Percentiles rank a stretch among this genome's conserved stretches.
Evolutionary conservation across 139 green algal species (phyloP).

Genomic region (Chlamydomonas sphaeroides): DNA sequence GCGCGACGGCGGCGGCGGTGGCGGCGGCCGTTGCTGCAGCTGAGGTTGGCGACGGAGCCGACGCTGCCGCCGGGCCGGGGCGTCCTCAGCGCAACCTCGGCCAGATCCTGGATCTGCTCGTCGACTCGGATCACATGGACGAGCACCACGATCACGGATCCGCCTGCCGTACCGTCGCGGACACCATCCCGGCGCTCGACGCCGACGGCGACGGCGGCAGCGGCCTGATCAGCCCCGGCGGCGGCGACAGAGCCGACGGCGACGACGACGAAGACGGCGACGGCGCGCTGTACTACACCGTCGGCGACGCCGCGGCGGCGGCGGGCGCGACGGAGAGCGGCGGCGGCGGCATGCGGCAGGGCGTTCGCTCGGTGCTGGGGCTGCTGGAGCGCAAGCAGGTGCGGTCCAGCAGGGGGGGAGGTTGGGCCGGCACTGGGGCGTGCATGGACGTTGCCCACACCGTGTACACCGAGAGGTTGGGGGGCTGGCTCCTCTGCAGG

Average conservation of each 20-base stretch:
- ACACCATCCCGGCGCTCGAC: constrained; percentile 11
- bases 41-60: too few relatives aligned
- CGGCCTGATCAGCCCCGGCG: not conserved
- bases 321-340: not conserved
- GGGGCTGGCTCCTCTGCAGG: too few relatives aligned
- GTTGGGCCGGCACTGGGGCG: too few relatives aligned
- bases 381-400: not conserved
- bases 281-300: constrained; percentile 9
- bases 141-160: constrained; percentile 6
- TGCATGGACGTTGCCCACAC: too few relatives aligned
- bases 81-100: not conserved
- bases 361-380: not conserved
- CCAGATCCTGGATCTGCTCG: not conserved
- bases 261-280: constrained; percentile 21
- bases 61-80: too few relatives aligned
- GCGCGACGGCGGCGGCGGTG: not conserved
- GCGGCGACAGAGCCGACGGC: not conserved
- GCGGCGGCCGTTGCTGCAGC: not conserved
- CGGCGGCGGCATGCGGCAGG: not conserved
- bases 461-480: too few relatives aligned
- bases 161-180: constrained; percentile 13
- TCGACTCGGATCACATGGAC: constrained; percentile 29
- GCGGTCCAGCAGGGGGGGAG: not conserved
- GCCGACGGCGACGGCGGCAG: not conserved
- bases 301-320: constrained; percentile 1